Conservation (phyloP, 192 early-diverging fungal species). For the Funneliformis mosseae region DNA sequence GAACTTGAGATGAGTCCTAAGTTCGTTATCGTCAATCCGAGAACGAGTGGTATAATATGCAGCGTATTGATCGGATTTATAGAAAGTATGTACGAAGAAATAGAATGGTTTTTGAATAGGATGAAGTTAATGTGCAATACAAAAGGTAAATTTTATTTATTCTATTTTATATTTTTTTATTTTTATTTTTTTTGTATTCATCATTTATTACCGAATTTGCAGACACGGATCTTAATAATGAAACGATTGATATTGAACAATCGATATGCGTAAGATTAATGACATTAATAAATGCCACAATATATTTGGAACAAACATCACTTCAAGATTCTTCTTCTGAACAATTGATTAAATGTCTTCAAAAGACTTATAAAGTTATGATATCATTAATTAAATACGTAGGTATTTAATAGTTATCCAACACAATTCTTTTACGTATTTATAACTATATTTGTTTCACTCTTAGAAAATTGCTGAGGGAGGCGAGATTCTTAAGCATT, state of each 20-base stretch:
- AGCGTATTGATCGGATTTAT: slow-evolving; percentile 46
- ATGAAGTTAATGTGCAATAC: slow-evolving; percentile 37
- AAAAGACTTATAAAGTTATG: slow-evolving; percentile 53
- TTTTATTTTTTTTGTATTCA: not conserved
- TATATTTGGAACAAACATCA: slow-evolving; percentile 45
- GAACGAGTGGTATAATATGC: slow-evolving; percentile 40
- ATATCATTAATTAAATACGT: slow-evolving; percentile 50
- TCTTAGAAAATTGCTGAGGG: slow-evolving; percentile 24
- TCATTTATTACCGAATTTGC: not conserved
- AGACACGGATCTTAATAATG: not conserved
- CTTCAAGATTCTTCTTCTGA: slow-evolving; percentile 48
- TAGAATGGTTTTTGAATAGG: slow-evolving; percentile 52
- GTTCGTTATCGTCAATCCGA: slow-evolving; percentile 49
- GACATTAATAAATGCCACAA: slow-evolving; percentile 43
- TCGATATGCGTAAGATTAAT: slow-evolving; percentile 46
- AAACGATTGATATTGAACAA: slow-evolving; percentile 39
- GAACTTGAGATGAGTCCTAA: slow-evolving; percentile 28
- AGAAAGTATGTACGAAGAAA: slow-evolving; percentile 47
- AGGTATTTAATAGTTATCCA: not conserved
- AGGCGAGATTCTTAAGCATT: slow-evolving; percentile 19
- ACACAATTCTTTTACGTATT: not conserved
- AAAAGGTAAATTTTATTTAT: slow-evolving; percentile 31
- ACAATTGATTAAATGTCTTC: slow-evolving; percentile 50
- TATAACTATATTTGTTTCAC: not conserved
- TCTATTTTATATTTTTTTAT: not conserved